Base-by-base conservation (phyloP, 352 stramenopile genomes). In the Phytopythium litorale region DNA sequence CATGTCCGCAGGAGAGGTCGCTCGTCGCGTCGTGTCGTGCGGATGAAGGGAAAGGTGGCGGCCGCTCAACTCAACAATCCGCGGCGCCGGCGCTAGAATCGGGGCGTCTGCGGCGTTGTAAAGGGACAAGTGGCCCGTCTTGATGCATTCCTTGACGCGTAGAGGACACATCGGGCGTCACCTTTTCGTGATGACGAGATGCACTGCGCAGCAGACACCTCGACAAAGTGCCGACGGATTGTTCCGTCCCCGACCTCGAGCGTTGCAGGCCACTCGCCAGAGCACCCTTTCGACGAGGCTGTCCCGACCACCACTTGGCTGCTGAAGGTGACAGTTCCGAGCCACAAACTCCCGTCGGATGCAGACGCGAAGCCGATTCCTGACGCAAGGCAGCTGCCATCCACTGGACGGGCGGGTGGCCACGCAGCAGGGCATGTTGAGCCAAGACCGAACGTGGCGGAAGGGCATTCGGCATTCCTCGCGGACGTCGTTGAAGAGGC, bases 21-120 rank as follows among this genome's bases (percentile, higher is more conserved):
- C 30, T 56, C n/a, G 52, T 58, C 52, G 33, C 52, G 52, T 58
- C 11, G 52, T 46, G 52, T 58, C 52, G 52, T 58, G 51, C 3
- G 19, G 16, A 55, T 42, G 51, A 56, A 42, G 51, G 51, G 51
- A 56, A 56, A 56, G 52, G 52, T 58, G 52, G 52, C 52, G 52
- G 3, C 52, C 33, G 52, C 52, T 58, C 52, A 35, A 58, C 4
- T 40, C 52, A 30, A 58, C 52, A 43, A 23, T 13, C 33, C n/a
- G 25, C 2, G 23, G 16, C 5, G 43, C 7, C 5, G 42, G 42
- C 42, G 42, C 19, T 18, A 48, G 42, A 48, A 18, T 21, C 18
- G 42, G 42, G 42, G 16, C 42, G 18, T 5, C 42, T 30, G 43
- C 19, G 43, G 43, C 9, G 43, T 50, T 30, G 43, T 50, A 50